phyloP scores from a whole-genome alignment of 345 rosid genomes.

The Geranium rotundifolium region DNA sequence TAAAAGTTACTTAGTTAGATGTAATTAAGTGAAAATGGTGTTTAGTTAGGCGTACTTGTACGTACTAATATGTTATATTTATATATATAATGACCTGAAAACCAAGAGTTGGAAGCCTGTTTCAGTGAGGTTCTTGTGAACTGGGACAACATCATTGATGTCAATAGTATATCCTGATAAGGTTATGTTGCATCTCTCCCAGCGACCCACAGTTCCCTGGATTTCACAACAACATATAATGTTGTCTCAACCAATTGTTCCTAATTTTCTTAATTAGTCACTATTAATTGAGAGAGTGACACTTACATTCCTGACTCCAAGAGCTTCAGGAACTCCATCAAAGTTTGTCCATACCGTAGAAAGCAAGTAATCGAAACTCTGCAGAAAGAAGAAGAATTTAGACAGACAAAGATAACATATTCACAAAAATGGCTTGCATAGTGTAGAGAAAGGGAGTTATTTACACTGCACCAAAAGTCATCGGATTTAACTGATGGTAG shows the following conservation, averaged over 20 bases:
- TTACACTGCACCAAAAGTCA: neutral
- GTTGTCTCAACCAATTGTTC: neutral
- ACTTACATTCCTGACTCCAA: slow-evolving; percentile 14
- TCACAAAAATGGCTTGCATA: no score
- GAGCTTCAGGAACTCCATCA: slow-evolving; percentile 14
- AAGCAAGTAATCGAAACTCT: slow-evolving; percentile 4
- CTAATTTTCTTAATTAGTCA: no score
- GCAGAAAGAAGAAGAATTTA: neutral
- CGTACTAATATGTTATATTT: no score
- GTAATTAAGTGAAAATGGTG: no score
- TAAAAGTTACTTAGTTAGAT: no score
- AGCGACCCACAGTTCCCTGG: slow-evolving; percentile 12
- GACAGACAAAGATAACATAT: neutral
- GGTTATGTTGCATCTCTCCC: slow-evolving; percentile 14
- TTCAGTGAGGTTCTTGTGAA: slow-evolving; percentile 9
- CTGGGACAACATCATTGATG: neutral
- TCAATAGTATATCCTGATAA: slow-evolving; percentile 6
- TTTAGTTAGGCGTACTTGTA: no score
- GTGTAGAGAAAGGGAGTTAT: no score
- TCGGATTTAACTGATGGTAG: neutral
- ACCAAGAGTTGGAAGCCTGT: slow-evolving; percentile 10
- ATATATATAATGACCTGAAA: slow-evolving; percentile 7
- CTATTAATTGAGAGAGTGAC: no score
- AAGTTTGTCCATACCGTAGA: slow-evolving; percentile 10
- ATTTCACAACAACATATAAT: no score